These are phyloP conservation scores for Solanum chmielewskii DNA, from an alignment of 257 asterid species.

Conservation along the genomic window DNA sequence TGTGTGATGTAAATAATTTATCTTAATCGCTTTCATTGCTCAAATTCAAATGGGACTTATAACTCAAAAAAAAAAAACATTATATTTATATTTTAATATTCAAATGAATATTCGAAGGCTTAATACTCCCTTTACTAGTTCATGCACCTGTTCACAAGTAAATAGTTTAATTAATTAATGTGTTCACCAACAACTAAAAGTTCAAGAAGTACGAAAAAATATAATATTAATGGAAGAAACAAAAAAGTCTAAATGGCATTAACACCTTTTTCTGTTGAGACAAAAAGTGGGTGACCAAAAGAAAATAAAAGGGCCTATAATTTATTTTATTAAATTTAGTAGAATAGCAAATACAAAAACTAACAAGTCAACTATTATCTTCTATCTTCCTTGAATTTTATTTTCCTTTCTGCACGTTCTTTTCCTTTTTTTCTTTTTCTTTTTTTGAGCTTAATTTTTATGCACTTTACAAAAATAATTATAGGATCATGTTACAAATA, in stretches of 20 bases:
- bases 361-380: conserved; percentile 4
- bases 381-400: neutral
- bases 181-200: neutral
- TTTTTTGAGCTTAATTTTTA: neutral
- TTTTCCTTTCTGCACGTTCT: conserved; percentile 5
- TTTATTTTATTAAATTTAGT: neutral
- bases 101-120: no score
- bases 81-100: no score
- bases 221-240: neutral
- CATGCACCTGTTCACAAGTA: neutral
- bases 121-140: neutral
- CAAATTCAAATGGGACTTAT: rapidly evolving
- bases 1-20: neutral
- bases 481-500: neutral
- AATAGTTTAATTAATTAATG: neutral
- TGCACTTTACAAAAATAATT: neutral
- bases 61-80: neutral
- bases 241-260: neutral
- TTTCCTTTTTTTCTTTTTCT: neutral
- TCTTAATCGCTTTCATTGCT: neutral
- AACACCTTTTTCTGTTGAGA: neutral
- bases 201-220: neutral
- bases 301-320: neutral
- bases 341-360: neutral
- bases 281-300: conserved; percentile 1